Evolutionary conservation across 148 eudicot species (phyloP).

Genomic region (Pouteria glomerata): DNA sequence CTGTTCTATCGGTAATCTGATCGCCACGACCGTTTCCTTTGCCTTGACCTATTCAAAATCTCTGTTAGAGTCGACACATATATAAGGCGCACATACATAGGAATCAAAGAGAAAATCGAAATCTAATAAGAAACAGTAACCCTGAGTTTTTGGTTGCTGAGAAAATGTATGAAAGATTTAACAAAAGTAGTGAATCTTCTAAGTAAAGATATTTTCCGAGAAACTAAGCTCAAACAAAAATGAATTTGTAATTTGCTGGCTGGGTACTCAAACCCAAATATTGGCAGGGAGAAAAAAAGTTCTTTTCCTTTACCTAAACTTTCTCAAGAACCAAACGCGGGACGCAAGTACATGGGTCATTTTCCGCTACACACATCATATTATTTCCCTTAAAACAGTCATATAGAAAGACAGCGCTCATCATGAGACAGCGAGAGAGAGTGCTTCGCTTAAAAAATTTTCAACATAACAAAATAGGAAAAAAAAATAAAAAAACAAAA

Average conservation of each 20-base stretch:
- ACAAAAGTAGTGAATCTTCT: neutral
- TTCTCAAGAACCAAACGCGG: conserved; percentile 4
- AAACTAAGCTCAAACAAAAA: no score
- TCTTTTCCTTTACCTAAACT: neutral
- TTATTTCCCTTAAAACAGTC: no score
- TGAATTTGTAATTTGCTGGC: neutral
- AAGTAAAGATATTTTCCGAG: no score
- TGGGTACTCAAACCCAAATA: neutral
- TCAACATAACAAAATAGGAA: neutral
- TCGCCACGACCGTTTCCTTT: conserved; percentile 23
- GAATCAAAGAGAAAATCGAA: neutral
- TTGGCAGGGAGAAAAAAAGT: neutral
- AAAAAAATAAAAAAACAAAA: neutral
- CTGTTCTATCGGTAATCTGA: conserved; percentile 29
- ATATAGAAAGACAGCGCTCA: neutral
- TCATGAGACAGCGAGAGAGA: no score
- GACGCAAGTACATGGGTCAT: no score
- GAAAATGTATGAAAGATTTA: neutral
- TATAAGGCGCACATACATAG: neutral
- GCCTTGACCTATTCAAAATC: conserved; percentile 3
- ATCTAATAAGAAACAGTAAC: no score
- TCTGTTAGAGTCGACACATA: conserved; percentile 24
- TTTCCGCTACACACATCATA: neutral
- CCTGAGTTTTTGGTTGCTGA: neutral
- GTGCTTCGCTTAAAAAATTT: neutral